phyloP scores from a whole-genome alignment of 2,329 filamentous ascomycete species.

The Penicillium sp. region DNA sequence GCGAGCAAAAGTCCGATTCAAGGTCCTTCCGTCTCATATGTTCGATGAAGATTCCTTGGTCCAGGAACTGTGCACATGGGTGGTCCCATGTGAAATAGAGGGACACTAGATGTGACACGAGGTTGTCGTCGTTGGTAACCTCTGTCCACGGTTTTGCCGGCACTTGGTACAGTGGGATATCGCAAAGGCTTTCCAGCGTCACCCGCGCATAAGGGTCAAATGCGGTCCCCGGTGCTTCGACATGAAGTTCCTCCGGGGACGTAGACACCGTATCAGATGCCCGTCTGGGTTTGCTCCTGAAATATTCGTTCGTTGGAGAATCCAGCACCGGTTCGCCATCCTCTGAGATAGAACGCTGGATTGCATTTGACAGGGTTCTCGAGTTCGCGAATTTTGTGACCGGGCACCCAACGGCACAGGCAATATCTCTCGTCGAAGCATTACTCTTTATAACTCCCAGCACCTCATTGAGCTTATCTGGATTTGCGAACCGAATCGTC shows the following conservation, averaged over 20 bases:
- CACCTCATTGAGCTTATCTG: conserved; percentile 30
- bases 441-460: conserved; percentile 34
- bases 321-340: conserved; percentile 9
- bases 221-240: neutral
- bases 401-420: conserved; percentile 25
- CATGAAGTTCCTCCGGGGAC: conserved; percentile 10
- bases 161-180: conserved; percentile 40
- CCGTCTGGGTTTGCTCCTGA: conserved; percentile 5
- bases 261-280: conserved; percentile 13
- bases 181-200: conserved; percentile 37
- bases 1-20: conserved; percentile 75
- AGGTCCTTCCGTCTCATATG: conserved; percentile 37
- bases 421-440: conserved; percentile 32
- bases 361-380: conserved; percentile 8
- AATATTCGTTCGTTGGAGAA: neutral
- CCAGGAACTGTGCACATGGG: conserved; percentile 80
- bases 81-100: conserved; percentile 97
- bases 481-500: conserved; percentile 31
- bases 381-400: conserved; percentile 24
- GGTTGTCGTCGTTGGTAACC: conserved; percentile 73
- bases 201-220: conserved; percentile 31
- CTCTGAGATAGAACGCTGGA: conserved; percentile 9
- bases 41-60: conserved; percentile 73
- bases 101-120: conserved; percentile 81
- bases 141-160: conserved; percentile 67